Evolutionary conservation across 2,329 filamentous ascomycete species (phyloP), one percentile per base, ranked within the genome.

Genomic region (Paramyrothecium roridum): DNA sequence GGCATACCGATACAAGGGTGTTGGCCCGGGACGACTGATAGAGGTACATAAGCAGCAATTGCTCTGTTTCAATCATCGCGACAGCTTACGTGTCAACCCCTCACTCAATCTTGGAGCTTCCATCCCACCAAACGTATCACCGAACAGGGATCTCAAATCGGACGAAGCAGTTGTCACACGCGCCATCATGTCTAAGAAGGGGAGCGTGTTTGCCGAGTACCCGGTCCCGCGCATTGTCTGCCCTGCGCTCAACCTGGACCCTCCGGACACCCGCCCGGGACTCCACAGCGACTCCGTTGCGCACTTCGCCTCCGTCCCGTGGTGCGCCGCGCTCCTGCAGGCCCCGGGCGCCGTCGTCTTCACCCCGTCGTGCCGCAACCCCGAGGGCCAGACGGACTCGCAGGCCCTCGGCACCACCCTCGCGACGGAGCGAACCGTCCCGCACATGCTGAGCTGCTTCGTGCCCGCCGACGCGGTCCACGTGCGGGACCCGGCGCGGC

Each of bases 361-460:
- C 57, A 59, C 72, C 33, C 67, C 71, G 13, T 63, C 67, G 40
- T 68, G 67, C 53, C 65, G 70, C 54, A 70, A 70, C 56, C 69
- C 71, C 12, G 8, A 58, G 40, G 58, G 55, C 53, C 40, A 56
- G 13, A 40, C 56, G 2, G 67, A 70, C 54, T 71, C 75, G 46
- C 71, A 73, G 26, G 61, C 74, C 55, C 65, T 75, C 54, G 67
- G 68, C 40, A 56, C 57, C 16, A 70, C 69, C 1, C 66, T 76
- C 17, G 63, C 65, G 17, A 61, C 58, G 8, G 40, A 54, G 4
- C 65, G 63, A 33, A 66, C 62, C 1, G 51, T 76, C 4, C 56
- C 56, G 1, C 67, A 74, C 55, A 68, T 74, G 50, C 66, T 76
- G 10, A 67, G 65, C 56, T 65, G 70, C 59, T 69, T 75, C 56